These are phyloP conservation scores for Asparagopsis taxiformis DNA, from an alignment of 31 red algal genomes.

Conservation along the genomic window DNA sequence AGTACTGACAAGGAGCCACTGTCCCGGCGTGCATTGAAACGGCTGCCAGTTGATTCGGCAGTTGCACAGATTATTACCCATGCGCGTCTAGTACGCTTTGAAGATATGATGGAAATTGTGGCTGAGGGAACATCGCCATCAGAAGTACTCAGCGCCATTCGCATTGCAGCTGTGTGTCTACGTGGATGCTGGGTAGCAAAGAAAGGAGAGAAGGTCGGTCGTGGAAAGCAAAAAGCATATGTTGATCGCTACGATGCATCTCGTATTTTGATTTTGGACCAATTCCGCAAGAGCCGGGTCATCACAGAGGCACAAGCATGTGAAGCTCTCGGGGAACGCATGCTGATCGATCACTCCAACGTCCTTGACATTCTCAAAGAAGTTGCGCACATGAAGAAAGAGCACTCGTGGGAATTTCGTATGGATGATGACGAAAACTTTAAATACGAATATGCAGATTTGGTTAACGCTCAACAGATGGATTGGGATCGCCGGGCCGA, in stretches of 20 bases:
- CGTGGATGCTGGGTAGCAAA: constrained; percentile 59
- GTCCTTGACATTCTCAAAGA: constrained; percentile 31
- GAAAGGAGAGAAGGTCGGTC: constrained; percentile 23
- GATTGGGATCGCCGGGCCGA: constrained; percentile 47
- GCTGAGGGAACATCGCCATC: neutral
- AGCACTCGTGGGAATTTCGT: constrained; percentile 41
- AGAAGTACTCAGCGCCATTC: constrained; percentile 21
- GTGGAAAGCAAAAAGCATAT: constrained; percentile 5
- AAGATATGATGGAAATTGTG: constrained; percentile 15
- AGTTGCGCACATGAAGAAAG: constrained; percentile 21
- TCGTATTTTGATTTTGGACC: constrained; percentile 38
- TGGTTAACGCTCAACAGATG: constrained; percentile 14
- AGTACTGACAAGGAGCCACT: constrained; percentile 17
- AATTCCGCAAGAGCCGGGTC: constrained; percentile 26
- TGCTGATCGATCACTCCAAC: constrained; percentile 19
- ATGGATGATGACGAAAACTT: constrained; percentile 36
- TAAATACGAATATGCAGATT: constrained; percentile 8
- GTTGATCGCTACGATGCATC: constrained; percentile 39
- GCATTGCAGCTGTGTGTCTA: constrained; percentile 26
- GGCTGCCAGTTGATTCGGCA: constrained; percentile 17
- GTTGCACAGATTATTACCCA: constrained; percentile 25
- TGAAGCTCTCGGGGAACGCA: constrained; percentile 30
- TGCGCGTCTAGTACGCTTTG: constrained; percentile 20
- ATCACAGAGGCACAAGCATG: constrained; percentile 18
- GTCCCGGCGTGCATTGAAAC: constrained; percentile 14